Conservation (phyloP, 2,329 filamentous ascomycete genomes). For the Emmonsiellopsis sp. region DNA sequence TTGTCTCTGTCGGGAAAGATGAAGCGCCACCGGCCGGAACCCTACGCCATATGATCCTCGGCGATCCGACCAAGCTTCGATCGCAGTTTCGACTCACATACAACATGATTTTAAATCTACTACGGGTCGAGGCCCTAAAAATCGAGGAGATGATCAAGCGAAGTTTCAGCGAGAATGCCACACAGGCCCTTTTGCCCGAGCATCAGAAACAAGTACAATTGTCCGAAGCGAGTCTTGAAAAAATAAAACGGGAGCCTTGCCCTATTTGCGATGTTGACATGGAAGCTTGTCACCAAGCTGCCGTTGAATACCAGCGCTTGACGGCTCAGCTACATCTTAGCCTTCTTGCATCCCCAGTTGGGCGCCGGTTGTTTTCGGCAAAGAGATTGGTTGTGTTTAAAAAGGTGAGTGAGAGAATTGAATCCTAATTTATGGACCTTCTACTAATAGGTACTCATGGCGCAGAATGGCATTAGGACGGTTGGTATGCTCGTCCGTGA, state of each 20-base stretch:
- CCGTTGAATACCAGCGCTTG: slow-evolving; percentile 69
- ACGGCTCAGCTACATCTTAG: slow-evolving; percentile 71
- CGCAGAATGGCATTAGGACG: slow-evolving; percentile 66
- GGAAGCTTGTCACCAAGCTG: slow-evolving; percentile 69
- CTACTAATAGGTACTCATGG: slow-evolving; percentile 1
- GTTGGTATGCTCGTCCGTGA: slow-evolving; percentile 72
- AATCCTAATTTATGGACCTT: slow-evolving; percentile 13
- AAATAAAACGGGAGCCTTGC: slow-evolving; percentile 79
- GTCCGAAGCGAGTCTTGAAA: slow-evolving; percentile 82
- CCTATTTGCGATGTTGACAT: slow-evolving; percentile 71
- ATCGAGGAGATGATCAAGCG: slow-evolving; percentile 99
- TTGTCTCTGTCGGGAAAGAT: slow-evolving; percentile 69
- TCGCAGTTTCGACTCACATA: slow-evolving; percentile 97
- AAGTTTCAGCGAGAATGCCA: slow-evolving; percentile 96
- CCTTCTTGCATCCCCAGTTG: slow-evolving; percentile 69
- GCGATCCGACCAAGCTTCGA: slow-evolving; percentile 85
- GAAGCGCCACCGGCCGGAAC: slow-evolving; percentile 80
- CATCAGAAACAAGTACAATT: slow-evolving; percentile 91
- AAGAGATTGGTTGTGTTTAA: slow-evolving; percentile 77
- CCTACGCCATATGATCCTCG: slow-evolving; percentile 87
- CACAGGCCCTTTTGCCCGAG: slow-evolving; percentile 84
- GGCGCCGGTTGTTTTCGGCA: slow-evolving; percentile 65
- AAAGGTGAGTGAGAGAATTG: slow-evolving; percentile 32
- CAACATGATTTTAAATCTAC: slow-evolving; percentile 96
- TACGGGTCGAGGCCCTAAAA: slow-evolving; percentile 91